These are phyloP conservation scores for Cynanchum wilfordii DNA, from an alignment of 257 asterid genomes.

Conservation along the genomic window DNA sequence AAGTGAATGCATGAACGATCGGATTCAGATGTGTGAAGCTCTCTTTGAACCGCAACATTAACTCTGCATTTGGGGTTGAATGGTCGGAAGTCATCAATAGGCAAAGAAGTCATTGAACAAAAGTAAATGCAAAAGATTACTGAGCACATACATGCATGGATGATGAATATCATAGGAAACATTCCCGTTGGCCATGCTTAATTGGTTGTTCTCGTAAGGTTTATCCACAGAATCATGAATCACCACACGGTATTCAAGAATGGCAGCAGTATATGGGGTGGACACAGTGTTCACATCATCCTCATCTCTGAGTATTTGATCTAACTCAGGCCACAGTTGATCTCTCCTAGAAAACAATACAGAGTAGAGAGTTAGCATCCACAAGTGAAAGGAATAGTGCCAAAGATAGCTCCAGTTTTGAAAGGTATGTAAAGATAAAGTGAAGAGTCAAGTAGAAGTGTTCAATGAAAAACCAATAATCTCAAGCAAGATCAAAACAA, in stretches of 20 bases:
- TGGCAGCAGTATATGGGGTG: conserved; percentile 70
- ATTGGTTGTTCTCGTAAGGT: conserved; percentile 35
- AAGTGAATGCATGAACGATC: conserved; percentile 83
- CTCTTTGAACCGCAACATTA: conserved; percentile 66
- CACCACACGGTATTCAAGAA: conserved; percentile 55
- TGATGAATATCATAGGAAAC: conserved; percentile 60
- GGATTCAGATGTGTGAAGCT: conserved; percentile 68
- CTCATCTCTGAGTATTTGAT: conserved; percentile 47
- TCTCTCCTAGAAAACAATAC: conserved; percentile 45
- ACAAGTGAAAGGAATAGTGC: not conserved
- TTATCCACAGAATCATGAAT: conserved; percentile 38
- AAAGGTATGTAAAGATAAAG: not conserved
- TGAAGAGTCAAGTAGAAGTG: not conserved
- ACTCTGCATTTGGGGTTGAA: conserved; percentile 34
- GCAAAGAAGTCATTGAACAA: conserved; percentile 14
- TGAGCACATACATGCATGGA: conserved; percentile 57
- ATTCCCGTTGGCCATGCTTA: conserved; percentile 47
- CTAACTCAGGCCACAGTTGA: conserved; percentile 63
- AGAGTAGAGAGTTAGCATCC: conserved; percentile 1
- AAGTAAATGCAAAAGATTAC: conserved; percentile 1
- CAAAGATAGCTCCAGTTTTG: not conserved
- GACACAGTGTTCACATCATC: conserved; percentile 41
- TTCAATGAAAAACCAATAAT: not conserved
- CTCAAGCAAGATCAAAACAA: not conserved
- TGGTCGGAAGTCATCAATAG: not conserved